Conservation (phyloP, 768 basidiomycete genomes). For the Leccinum longicurvipes region DNA sequence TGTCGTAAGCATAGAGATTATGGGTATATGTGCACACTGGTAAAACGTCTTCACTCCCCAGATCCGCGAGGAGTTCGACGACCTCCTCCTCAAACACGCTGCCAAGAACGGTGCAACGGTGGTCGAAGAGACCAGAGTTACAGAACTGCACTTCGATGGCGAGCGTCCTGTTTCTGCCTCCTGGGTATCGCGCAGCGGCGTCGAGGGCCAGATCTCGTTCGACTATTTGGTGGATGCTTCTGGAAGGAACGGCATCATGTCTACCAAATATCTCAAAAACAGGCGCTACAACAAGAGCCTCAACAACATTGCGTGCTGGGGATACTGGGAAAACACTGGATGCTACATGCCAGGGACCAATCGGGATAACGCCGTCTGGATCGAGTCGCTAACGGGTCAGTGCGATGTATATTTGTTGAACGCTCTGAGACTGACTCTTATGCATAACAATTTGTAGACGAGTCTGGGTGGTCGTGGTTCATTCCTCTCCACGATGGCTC, state of each 20-base stretch:
- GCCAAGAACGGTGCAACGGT: neutral
- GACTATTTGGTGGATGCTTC: slow-evolving; percentile 10
- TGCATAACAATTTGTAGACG: slow-evolving; percentile 34
- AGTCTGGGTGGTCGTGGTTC: slow-evolving; percentile 56
- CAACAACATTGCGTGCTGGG: slow-evolving; percentile 35
- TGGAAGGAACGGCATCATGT: slow-evolving; percentile 9
- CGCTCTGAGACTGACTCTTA: neutral
- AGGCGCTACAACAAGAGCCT: slow-evolving; percentile 33
- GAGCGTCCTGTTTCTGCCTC: neutral
- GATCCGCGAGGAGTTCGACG: slow-evolving; percentile 7
- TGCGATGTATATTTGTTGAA: neutral
- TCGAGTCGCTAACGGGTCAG: slow-evolving; percentile 30
- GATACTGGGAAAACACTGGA: slow-evolving; percentile 33
- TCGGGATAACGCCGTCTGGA: slow-evolving; percentile 35
- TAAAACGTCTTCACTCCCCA: neutral
- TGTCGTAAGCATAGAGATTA: neutral
- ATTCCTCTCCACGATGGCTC: slow-evolving; percentile 49
- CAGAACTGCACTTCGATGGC: slow-evolving; percentile 2
- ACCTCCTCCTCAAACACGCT: slow-evolving; percentile 4
- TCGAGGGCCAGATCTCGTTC: slow-evolving; percentile 4
- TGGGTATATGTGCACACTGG: neutral
- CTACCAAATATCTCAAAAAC: slow-evolving; percentile 32
- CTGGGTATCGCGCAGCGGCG: slow-evolving; percentile 1
- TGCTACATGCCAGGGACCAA: slow-evolving; percentile 30
- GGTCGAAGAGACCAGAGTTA: slow-evolving; percentile 3